These are phyloP conservation scores for Salix arbutifolia DNA, from an alignment of 345 rosid genomes.

Conservation along the genomic window DNA sequence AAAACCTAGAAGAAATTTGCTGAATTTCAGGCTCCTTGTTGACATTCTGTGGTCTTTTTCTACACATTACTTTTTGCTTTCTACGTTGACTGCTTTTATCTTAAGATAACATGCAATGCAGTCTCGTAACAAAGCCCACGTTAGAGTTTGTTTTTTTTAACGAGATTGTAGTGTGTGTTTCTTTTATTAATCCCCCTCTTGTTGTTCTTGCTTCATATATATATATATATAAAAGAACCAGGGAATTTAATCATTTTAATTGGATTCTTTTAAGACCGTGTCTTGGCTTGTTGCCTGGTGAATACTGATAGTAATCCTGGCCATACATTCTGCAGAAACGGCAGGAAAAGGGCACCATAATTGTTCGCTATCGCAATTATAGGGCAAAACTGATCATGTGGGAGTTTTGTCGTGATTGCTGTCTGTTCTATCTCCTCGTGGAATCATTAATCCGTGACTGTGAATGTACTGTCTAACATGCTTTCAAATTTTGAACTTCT, in stretches of 20 bases:
- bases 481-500: background rate
- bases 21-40: slow-evolving; percentile 17
- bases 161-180: background rate
- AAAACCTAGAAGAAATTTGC: slow-evolving; percentile 5
- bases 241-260: background rate
- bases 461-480: background rate
- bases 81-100: slow-evolving; percentile 1
- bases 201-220: too few relatives aligned
- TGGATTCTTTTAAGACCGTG: slow-evolving; percentile 5
- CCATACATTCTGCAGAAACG: slow-evolving; percentile 5
- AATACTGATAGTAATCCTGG: slow-evolving; percentile 15
- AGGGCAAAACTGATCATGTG: slow-evolving; percentile 27
- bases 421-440: slow-evolving; percentile 19
- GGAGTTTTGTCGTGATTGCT: slow-evolving; percentile 27
- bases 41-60: slow-evolving; percentile 15
- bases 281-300: background rate
- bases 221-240: background rate
- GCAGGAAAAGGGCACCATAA: background rate
- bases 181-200: background rate
- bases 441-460: slow-evolving; percentile 35
- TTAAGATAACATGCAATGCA: slow-evolving; percentile 7
- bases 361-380: slow-evolving; percentile 27
- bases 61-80: background rate
- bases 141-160: background rate
- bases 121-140: background rate